Base-by-base conservation (phyloP, 257 asterid genomes). In the Echites panduratus region DNA sequence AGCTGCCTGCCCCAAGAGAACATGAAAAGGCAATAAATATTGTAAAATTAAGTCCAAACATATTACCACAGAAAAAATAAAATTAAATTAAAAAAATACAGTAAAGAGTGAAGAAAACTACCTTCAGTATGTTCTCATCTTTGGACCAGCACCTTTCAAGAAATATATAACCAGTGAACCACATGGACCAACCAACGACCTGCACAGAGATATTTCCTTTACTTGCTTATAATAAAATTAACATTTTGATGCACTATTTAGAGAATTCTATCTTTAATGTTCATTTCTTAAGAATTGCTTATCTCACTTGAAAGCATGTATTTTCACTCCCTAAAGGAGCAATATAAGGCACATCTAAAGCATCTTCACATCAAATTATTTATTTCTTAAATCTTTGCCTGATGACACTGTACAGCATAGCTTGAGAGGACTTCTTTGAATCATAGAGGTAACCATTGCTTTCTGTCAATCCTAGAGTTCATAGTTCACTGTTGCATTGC, bases 171-270 rank as follows among this genome's bases (percentile, higher is more conserved):
- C 85, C 87, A 62, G 95, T 72, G 81, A 90, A 90, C 95, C 95
- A 88, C 96, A 90, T 90, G 48, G 95, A 87, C 96, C 96, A 90
- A 73, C 96, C 96, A 79, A 90, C 76, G 71, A 90, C 92, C 96
- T 87, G 89, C 57, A 62, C 13, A 32, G 58, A 10, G n/a, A 26
- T 7, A 17, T 22, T 17, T 54, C 49, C 48, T 32, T 56, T 17
- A 72, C 57, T 56, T 56, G n/a, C n/a, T n/a, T n/a, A n/a, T n/a
- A 57, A 9, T 24, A 16, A 27, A 65, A 20, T 14, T 10, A 66
- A 40, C 13, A 58, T 58, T 45, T 20, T 9, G 35, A 20, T 17
- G 19, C 66, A 61, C 9, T 61, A 32, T 58, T 53, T 9, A 61
- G 66, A 29, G 66, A 29, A 61, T 24, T 61, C 4, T 26, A 0